phyloP scores from a whole-genome alignment of 768 basidiomycete species.

The Leccinum variicolor region DNA sequence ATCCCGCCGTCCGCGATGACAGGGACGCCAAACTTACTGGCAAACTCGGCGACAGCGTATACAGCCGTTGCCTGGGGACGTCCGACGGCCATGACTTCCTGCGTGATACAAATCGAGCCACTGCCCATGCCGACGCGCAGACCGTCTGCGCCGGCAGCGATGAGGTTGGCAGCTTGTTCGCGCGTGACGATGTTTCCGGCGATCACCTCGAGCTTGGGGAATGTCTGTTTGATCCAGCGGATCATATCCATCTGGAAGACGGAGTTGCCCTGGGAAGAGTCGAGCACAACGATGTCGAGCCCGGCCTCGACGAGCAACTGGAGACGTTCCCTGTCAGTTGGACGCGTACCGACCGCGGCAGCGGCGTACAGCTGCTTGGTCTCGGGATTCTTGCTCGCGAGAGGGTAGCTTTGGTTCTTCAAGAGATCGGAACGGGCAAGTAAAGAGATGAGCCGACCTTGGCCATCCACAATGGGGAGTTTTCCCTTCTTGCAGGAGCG shows the following conservation, averaged over 20 bases:
- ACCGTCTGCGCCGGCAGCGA: conserved; percentile 93
- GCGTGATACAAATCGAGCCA: conserved; percentile 98
- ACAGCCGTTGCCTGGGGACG: conserved; percentile 98
- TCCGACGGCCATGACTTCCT: conserved; percentile 99
- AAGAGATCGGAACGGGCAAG: conserved; percentile 95
- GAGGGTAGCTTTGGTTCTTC: conserved; percentile 95
- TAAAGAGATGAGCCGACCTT: conserved; percentile 71
- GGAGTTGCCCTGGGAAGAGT: conserved; percentile 97
- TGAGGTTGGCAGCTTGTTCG: conserved; percentile 92
- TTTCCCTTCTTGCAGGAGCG: conserved; percentile 98
- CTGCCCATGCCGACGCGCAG: conserved; percentile 97
- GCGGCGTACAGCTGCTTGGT: conserved; percentile 97
- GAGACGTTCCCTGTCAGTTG: conserved; percentile 82
- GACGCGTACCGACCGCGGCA: conserved; percentile 92
- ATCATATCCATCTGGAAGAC: conserved; percentile 94
- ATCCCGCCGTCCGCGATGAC: conserved; percentile 97
- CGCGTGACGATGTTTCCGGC: conserved; percentile 98
- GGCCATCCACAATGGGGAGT: conserved; percentile 74
- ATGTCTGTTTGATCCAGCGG: conserved; percentile 84
- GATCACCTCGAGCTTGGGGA: conserved; percentile 86
- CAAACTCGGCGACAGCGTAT: conserved; percentile 93
- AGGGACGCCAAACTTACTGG: conserved; percentile 89
- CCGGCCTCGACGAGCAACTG: conserved; percentile 87
- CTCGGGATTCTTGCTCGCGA: conserved; percentile 86
- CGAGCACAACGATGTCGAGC: conserved; percentile 90